Evolutionary conservation across 179 eudicot genomes (phyloP).

Genomic region (Monotropa hypopitys): DNA sequence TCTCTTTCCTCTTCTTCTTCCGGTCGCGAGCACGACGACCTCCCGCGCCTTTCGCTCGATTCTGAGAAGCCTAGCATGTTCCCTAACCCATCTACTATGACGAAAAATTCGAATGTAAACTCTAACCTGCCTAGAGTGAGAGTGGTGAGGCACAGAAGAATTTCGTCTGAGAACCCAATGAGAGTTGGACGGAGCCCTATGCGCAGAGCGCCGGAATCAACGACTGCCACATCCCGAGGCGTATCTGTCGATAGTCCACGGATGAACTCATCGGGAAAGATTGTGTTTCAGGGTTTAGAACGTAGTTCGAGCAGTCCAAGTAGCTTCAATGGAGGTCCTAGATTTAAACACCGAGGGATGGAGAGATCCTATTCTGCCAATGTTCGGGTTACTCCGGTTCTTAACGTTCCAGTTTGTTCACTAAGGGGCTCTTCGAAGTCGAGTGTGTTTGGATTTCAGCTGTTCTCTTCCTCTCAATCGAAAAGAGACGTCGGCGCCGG

Average conservation of each 20-base stretch:
- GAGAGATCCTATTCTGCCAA: constrained; percentile 84
- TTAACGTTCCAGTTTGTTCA: constrained; percentile 84
- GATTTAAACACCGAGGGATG: constrained; percentile 48
- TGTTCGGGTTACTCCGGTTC: constrained; percentile 75
- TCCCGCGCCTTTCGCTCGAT: constrained; percentile 68
- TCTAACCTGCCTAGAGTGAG: constrained; percentile 25
- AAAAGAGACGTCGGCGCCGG: constrained; percentile 22
- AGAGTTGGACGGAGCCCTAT: constrained; percentile 24
- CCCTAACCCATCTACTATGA: neutral
- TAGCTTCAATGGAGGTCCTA: constrained; percentile 60
- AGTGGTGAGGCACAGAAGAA: constrained; percentile 15
- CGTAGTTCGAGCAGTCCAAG: constrained; percentile 89
- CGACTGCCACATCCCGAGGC: constrained; percentile 19
- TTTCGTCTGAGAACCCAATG: constrained; percentile 16
- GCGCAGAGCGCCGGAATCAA: constrained; percentile 22
- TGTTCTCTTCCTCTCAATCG: constrained; percentile 34
- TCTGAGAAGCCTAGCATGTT: constrained; percentile 26
- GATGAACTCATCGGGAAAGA: constrained; percentile 75
- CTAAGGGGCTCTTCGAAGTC: constrained; percentile 51
- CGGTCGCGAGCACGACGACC: constrained; percentile 51
- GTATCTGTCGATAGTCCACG: constrained; percentile 73
- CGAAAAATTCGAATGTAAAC: neutral
- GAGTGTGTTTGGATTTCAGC: constrained; percentile 42
- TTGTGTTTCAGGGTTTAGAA: constrained; percentile 63
- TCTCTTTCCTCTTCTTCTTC: constrained; percentile 56